Conservation (phyloP, 2,329 filamentous ascomycete genomes). For the Ceratocystis destructans region DNA sequence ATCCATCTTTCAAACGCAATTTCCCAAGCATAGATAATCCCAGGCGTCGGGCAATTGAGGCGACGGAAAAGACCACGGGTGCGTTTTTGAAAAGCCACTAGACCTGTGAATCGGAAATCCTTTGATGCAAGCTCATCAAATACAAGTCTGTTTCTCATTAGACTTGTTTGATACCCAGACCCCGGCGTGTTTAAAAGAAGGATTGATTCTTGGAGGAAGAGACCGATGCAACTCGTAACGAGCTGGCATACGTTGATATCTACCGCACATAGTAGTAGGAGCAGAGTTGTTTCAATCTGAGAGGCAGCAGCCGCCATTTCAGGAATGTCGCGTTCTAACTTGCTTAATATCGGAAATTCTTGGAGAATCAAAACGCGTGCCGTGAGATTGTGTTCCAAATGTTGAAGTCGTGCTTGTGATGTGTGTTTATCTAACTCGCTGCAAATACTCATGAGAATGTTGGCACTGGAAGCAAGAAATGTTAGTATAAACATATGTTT, state of each 20-base stretch:
- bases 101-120: conserved; percentile 51
- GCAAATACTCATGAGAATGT: conserved; percentile 13
- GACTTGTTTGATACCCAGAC: conserved; percentile 26
- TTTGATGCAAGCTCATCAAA: conserved; percentile 50
- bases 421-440: conserved; percentile 16
- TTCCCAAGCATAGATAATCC: conserved; percentile 56
- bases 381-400: conserved; percentile 38
- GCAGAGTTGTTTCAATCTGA: conserved; percentile 47
- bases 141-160: conserved; percentile 47
- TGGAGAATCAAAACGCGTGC: conserved; percentile 40
- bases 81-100: conserved; percentile 57
- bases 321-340: conserved; percentile 39
- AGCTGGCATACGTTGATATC: conserved; percentile 52
- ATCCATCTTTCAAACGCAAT: conserved; percentile 52
- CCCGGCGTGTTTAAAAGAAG: conserved; percentile 38
- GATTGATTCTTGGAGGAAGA: conserved; percentile 48
- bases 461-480: conserved; percentile 10
- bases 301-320: conserved; percentile 40
- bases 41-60: conserved; percentile 48
- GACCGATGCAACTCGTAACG: conserved; percentile 46
- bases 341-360: conserved; percentile 24
- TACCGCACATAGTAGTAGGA: conserved; percentile 51
- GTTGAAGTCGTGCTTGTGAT: conserved; percentile 12
- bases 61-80: conserved; percentile 45
- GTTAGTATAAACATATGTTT: too few relatives aligned